Evolutionary conservation across 331 rosid genomes (phyloP).

Genomic region (Quercus tomentella): DNA sequence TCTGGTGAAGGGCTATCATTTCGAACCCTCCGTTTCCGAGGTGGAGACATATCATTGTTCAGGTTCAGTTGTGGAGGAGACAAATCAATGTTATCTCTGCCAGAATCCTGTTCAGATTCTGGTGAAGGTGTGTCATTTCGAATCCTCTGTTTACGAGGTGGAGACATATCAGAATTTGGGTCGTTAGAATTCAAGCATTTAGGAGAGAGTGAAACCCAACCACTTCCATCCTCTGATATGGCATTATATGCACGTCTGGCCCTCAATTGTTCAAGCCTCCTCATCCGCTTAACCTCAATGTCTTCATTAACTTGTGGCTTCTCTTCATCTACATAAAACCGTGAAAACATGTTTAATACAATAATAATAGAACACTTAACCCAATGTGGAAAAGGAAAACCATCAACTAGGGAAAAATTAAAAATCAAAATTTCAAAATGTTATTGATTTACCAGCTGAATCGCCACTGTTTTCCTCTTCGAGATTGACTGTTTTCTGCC

Average conservation of each 20-base stretch:
- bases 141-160: conserved; percentile 52
- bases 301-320: conserved; percentile 74
- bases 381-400: not conserved
- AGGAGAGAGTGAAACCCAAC: conserved; percentile 81
- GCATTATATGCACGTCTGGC: conserved; percentile 66
- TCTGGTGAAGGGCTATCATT: no score
- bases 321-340: conserved; percentile 68
- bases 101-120: conserved; percentile 28
- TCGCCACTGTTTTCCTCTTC: conserved; percentile 38
- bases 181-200: conserved; percentile 16
- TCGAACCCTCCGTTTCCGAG: no score
- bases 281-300: conserved; percentile 89
- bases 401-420: not conserved
- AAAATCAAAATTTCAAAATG: not conserved
- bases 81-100: conserved; percentile 40
- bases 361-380: not conserved
- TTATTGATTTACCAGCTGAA: conserved; percentile 31
- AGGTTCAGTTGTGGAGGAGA: conserved; percentile 22
- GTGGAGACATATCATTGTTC: not conserved
- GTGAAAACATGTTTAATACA: not conserved
- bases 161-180: conserved; percentile 51
- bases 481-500: conserved; percentile 72
- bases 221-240: conserved; percentile 94
- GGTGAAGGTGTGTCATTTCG: conserved; percentile 65
- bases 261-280: conserved; percentile 69